phyloP scores from a whole-genome alignment of 306 rosid genomes.

The Crotalaria pallida region DNA sequence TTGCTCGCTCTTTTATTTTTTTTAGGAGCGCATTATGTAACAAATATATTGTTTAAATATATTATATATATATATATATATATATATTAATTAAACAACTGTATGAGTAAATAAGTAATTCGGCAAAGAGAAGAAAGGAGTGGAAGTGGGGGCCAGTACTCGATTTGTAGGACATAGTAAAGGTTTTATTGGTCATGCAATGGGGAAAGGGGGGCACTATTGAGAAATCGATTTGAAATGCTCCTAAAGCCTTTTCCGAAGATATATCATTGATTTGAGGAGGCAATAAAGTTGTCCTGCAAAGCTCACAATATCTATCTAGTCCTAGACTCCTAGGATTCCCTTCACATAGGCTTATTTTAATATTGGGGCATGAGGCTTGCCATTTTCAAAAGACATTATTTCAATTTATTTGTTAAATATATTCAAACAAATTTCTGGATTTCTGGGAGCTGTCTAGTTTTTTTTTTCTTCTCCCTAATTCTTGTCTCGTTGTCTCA shows the following conservation, averaged over 20 bases:
- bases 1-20: no score
- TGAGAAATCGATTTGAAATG: constrained; percentile 21
- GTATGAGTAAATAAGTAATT: background rate
- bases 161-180: constrained; percentile 5
- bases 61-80: no score
- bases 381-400: constrained; percentile 18
- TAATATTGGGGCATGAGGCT: constrained; percentile 20
- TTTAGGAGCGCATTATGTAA: no score
- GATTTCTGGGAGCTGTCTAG: constrained; percentile 23
- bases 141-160: constrained; percentile 13
- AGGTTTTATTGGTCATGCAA: constrained; percentile 21
- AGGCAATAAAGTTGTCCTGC: constrained; percentile 24
- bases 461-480: background rate
- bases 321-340: constrained; percentile 64
- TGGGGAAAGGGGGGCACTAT: background rate
- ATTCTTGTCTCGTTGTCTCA: constrained; percentile 20
- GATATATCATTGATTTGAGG: constrained; percentile 29
- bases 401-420: constrained; percentile 21
- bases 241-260: background rate
- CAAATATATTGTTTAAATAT: no score
- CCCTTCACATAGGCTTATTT: constrained; percentile 31
- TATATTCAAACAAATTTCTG: constrained; percentile 20
- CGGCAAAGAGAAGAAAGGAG: constrained; percentile 3
- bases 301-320: constrained; percentile 24
- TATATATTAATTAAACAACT: no score